Evolutionary conservation across 306 rosid species (phyloP), one percentile per base, ranked within the genome.

Genomic region (Astragalus glycyphyllos): DNA sequence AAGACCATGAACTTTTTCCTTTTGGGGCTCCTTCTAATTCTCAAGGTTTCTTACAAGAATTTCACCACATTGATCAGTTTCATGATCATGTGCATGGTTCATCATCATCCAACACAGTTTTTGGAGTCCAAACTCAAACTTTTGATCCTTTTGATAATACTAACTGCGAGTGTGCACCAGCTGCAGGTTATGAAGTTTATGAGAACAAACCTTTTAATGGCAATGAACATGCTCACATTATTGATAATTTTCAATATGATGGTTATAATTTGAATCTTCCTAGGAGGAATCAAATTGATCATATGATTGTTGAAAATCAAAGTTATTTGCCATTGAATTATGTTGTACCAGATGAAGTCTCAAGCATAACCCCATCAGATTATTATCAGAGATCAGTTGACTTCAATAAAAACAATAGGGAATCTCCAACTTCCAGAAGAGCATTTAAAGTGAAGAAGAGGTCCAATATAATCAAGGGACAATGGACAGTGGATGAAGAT

Each of bases 401-500:
- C 40, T 58, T 81, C 71, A 76, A 76, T 66, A 82, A 78, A 51
- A 84, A 45, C 44, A 71, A 47, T 38, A 74, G 75, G 58, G 44
- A 40, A 31, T 80, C 88, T 35, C 50, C 82, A 29, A 60, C 65
- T 11, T 50, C 77, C 48, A 81, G 84, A 42, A 83, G 85, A 63
- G 35, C 83, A 14, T 71, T 57, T 44, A 94, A 89, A 60, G 83
- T 69, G 45, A 71, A 77, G 51, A 94, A 82, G 73, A 94, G 84
- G 69, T 51, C 83, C 47, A 86, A 67, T 54, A 72, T 82, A 14
- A 86, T 94, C 74, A 94, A 94, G 82, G 99, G 99, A 0, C 99
- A 91, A 35, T 94, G 99, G 99, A 87, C 92, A 2, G 71, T 67
- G 54, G 92, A 90, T 53, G 99, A 90, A 86, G 97, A 94, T 81